A percentile compares a stretch with the other conserved stretches of the same genome.
phyloP scores from a whole-genome alignment of 1,139 yeast species.

The Candida pseudoviswanathii region DNA sequence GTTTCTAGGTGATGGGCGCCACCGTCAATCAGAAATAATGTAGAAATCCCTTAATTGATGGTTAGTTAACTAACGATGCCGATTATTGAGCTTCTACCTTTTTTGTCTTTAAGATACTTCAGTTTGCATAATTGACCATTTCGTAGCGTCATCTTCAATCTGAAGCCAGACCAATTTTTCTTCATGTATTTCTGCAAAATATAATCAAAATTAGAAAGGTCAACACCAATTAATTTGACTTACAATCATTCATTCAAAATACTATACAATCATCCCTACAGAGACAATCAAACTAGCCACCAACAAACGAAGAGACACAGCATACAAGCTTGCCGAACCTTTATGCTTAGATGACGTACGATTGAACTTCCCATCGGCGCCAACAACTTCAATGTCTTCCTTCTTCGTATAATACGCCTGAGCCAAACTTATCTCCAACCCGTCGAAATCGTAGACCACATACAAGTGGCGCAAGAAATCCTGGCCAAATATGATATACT shows the following conservation, averaged over 20 bases:
- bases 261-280: background rate
- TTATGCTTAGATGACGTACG: conserved; percentile 1
- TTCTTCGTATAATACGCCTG: background rate
- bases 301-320: background rate
- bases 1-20: no score
- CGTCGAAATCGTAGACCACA: conserved; percentile 3
- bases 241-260: background rate
- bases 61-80: no score
- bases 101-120: no score
- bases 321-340: background rate
- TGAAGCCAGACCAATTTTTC: no score
- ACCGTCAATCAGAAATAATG: no score
- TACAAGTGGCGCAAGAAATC: background rate
- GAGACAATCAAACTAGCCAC: background rate
- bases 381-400: conserved; percentile 9
- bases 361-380: background rate
- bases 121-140: no score
- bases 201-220: no score
- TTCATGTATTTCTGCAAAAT: no score
- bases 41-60: no score
- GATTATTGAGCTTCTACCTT: no score
- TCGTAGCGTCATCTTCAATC: no score
- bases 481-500: conserved; percentile 1
- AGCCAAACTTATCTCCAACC: conserved; percentile 1
- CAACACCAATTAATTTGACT: background rate